These are phyloP conservation scores for Filobasidium uniguttulatum DNA, from an alignment of 1,284 basidiomycete species.

Conservation along the genomic window DNA sequence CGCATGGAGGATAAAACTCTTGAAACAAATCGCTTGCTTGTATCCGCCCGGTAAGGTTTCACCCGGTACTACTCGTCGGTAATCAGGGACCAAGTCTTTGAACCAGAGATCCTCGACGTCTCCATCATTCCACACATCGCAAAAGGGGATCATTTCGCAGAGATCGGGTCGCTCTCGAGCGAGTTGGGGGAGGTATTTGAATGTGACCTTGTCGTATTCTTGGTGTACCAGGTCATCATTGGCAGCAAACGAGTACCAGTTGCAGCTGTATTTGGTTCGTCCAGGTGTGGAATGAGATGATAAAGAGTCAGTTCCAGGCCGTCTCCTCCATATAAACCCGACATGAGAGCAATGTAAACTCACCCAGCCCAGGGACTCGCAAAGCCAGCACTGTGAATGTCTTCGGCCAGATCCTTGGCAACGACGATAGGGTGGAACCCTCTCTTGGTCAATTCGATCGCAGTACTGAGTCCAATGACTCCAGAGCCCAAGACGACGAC, in stretches of 20 bases:
- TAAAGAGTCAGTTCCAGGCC: background rate
- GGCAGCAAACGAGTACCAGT: slow-evolving; percentile 48
- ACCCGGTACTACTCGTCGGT: slow-evolving; percentile 23
- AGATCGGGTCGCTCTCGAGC: slow-evolving; percentile 38
- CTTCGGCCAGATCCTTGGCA: slow-evolving; percentile 53
- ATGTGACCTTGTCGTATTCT: slow-evolving; percentile 27
- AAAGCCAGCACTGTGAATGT: slow-evolving; percentile 47
- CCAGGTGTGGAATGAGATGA: too few relatives aligned
- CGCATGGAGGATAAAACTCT: slow-evolving; percentile 35
- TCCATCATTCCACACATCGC: slow-evolving; percentile 35
- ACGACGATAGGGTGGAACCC: slow-evolving; percentile 47
- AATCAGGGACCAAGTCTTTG: slow-evolving; percentile 41
- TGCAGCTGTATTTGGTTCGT: slow-evolving; percentile 43
- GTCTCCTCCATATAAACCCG: background rate
- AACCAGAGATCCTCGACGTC: slow-evolving; percentile 41
- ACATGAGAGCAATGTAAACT: slow-evolving; percentile 1
- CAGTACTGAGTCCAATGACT: slow-evolving; percentile 40
- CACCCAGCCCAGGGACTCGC: slow-evolving; percentile 56
- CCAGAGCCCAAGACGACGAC: slow-evolving; percentile 31
- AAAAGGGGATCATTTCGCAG: slow-evolving; percentile 40
- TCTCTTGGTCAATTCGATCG: slow-evolving; percentile 33
- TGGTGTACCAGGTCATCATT: slow-evolving; percentile 39
- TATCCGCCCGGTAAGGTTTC: slow-evolving; percentile 6
- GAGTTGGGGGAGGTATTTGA: slow-evolving; percentile 41
- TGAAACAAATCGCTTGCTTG: slow-evolving; percentile 28